Evolutionary conservation across 1,284 basidiomycete species (phyloP), one percentile per base, ranked within the genome.

Genomic region (Ustilago shanxiensis): DNA sequence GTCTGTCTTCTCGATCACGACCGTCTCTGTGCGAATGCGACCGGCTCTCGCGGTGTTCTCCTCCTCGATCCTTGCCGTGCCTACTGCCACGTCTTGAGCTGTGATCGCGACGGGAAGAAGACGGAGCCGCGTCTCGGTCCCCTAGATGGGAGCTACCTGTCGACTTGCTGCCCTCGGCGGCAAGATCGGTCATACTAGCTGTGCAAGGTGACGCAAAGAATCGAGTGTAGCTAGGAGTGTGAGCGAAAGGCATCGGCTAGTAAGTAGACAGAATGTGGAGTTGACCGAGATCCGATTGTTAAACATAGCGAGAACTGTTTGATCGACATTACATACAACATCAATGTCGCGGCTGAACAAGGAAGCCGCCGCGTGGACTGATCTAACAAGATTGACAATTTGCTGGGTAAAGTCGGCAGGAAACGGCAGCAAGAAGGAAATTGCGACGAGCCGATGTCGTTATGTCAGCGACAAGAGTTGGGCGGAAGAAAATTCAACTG

Each of bases 391-490:
- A 13, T n/a, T 3, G 5, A 20, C 14, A 24, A n/a, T 11, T 3
- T 13, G 16, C 9, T 14, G 9, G 5, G n/a, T 0, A 24, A 2
- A 31, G 20, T 70, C 67, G 67, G 67, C 57, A 24, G 49, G 61
- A 70, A 60, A 64, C 66, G 66, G 66, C 66, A 49, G 44, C 50
- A 45, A 26, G 6, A 24, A 5, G 9, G 22, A 35, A 49, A 56
- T 29, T 52, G 57, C 67, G 67, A 70, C 58, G 47, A 66, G 64
- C 20, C 20, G 24, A 44, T 7, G n/a, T 7, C n/a, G 58, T 71
- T 65, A 71, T 64, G 68, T 71, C 68, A 71, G 68, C 61, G 22
- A 37, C n/a, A 22, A n/a, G 11, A 37, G 41, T 7, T 10, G 28
- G n/a, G 57, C 57, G 57, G 61, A 65, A 61, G 41, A 56, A 61